Conservation (phyloP, 2,329 filamentous ascomycete species). For the Leptographium radiaticola region DNA sequence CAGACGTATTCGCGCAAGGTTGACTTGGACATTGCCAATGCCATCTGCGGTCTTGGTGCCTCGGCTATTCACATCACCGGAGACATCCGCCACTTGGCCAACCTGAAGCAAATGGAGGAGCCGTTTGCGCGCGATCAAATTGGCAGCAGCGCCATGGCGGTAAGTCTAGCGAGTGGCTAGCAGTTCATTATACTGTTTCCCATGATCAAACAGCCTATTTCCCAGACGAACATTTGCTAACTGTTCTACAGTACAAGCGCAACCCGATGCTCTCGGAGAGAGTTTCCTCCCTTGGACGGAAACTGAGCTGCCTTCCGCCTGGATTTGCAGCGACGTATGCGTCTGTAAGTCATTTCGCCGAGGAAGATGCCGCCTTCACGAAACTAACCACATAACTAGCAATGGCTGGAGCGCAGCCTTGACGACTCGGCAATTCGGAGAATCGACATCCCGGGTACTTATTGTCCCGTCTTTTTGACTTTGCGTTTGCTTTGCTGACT, state of each 20-base stretch:
- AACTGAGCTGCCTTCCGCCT: slow-evolving; percentile 8
- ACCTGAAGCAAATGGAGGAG: slow-evolving; percentile 45
- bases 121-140: slow-evolving; percentile 71
- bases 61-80: slow-evolving; percentile 52
- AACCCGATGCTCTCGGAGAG: slow-evolving; percentile 35
- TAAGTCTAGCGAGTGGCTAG: slow-evolving; percentile 28
- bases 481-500: no score
- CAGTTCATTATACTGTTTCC: slow-evolving; percentile 13
- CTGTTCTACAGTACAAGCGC: slow-evolving; percentile 23
- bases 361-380: no score
- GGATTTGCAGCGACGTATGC: no score
- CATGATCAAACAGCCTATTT: not conserved
- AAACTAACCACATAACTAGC: slow-evolving; percentile 16
- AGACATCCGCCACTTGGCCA: slow-evolving; percentile 1
- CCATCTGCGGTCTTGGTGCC: slow-evolving; percentile 46
- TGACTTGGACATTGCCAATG: slow-evolving; percentile 68
- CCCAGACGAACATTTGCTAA: not conserved
- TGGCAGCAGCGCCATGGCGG: slow-evolving; percentile 25
- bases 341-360: no score
- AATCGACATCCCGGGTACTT: slow-evolving; percentile 39
- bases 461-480: no score
- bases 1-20: slow-evolving; percentile 57
- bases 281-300: slow-evolving; percentile 27
- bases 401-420: slow-evolving; percentile 63
- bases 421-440: slow-evolving; percentile 59